A percentile compares a stretch with the other conserved stretches of the same genome.
Conservation (phyloP, 148 eudicot genomes). For the Camellia granthamiana region DNA sequence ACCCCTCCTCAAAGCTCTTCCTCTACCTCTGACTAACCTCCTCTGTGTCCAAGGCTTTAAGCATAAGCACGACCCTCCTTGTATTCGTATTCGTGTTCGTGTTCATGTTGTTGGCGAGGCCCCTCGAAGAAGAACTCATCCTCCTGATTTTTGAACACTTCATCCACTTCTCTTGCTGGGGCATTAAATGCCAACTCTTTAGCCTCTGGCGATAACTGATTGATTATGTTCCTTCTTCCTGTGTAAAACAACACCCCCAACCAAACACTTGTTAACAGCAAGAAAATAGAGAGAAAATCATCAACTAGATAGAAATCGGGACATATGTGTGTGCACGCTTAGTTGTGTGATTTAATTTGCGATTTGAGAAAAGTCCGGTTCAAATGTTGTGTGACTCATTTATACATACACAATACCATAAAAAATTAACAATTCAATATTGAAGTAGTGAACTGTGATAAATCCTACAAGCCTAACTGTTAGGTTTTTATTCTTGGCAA, state of each 20-base stretch:
- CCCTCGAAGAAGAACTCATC: slow-evolving; percentile 65
- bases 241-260: slow-evolving; percentile 12
- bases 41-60: background rate
- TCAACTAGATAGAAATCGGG: background rate
- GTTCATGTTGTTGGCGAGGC: slow-evolving; percentile 35
- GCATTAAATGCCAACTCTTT: slow-evolving; percentile 57
- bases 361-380: no score
- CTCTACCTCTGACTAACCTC: no score
- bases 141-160: slow-evolving; percentile 43
- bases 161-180: slow-evolving; percentile 51
- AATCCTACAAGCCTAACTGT: no score
- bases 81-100: no score
- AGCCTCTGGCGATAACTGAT: slow-evolving; percentile 59
- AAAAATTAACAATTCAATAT: no score
- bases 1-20: background rate
- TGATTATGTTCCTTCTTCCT: slow-evolving; percentile 57
- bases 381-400: no score
- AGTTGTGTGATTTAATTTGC: no score
- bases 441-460: no score
- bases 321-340: no score
- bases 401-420: no score
- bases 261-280: background rate
- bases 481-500: no score
- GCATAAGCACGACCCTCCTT: slow-evolving; percentile 15
- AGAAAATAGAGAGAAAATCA: background rate